Base-by-base conservation (phyloP, 2,329 filamentous ascomycete genomes). In the Tothia fuscella region DNA sequence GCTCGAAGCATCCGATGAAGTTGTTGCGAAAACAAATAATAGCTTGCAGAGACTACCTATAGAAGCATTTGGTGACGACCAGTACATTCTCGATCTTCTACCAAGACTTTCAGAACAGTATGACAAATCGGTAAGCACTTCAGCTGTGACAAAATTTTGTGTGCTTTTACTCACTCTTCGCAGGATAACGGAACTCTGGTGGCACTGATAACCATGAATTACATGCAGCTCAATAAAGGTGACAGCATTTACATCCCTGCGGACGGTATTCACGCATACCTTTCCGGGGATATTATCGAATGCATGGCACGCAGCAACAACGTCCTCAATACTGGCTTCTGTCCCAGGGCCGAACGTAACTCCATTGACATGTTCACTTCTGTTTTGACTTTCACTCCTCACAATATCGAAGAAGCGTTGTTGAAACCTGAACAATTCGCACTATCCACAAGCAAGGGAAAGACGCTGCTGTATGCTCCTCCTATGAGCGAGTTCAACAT, bases 261-360 rank as follows among this genome's bases (percentile, higher is more conserved):
- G 1, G 80, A 85, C 48, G 80, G 78, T 4, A 81, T 84, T 41
- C 80, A 86, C 53, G 80, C 80, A 0, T 86, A 84, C 53, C 64
- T 86, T 0, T 70, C 71, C 3, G 82, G 82, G 3, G 76, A 85
- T 53, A 83, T 86, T 39, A 75, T 86, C 50, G 81, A 86, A 57
- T 85, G 80, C 59, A 86, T 86, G 81, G 81, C 81, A 2, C 71
- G 80, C 6, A 77, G 71, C 16, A 78, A 86, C 62, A 84, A 85
- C 44, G 80, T 87, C 2, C 65, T 87, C 38, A 83, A 82, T 56
- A 76, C 74, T 0, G 81, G 82, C 0, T 84, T 88, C 64, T 86
- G 80, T 49, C 80, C 81, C 0, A 66, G 66, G 1, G 71, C 74
- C 0, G 75, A 82, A 35, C 68, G 79, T 10, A 71, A 82, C 52